These are phyloP conservation scores for Dactylella cylindrospora DNA, from an alignment of 2,329 filamentous ascomycete genomes.

Conservation along the genomic window DNA sequence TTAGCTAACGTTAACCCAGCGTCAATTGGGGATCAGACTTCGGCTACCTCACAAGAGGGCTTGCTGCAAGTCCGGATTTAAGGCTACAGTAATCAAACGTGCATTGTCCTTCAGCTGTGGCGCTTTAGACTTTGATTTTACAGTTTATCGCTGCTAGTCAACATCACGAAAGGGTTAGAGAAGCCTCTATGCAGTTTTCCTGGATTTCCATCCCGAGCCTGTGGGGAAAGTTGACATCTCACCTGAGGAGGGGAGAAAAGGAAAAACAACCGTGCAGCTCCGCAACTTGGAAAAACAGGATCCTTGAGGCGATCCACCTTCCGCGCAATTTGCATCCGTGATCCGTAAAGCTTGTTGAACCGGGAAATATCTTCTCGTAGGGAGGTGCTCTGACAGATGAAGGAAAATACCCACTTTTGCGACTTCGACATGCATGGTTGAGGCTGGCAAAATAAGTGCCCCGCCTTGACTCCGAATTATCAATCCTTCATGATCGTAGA, in stretches of 20 bases:
- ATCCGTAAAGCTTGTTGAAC: conserved; percentile 19
- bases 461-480: too few species aligned
- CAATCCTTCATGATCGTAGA: too few species aligned
- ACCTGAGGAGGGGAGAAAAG: conserved; percentile 2
- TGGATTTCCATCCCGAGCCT: conserved; percentile 32
- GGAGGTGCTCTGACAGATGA: too few species aligned
- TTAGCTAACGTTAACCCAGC: too few species aligned
- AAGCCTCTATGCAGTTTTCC: conserved; percentile 19
- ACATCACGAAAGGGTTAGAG: conserved; percentile 5
- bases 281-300: too few species aligned
- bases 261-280: conserved; percentile 27
- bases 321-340: conserved; percentile 19
- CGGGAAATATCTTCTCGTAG: too few species aligned
- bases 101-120: conserved; percentile 31
- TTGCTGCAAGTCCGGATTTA: conserved; percentile 35
- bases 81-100: too few species aligned
- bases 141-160: conserved; percentile 10
- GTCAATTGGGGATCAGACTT: too few species aligned
- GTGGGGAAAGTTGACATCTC: conserved; percentile 24
- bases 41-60: neutral
- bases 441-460: too few species aligned
- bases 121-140: conserved; percentile 11
- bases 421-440: too few species aligned
- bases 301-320: conserved; percentile 23
- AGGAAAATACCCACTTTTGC: too few species aligned